Evolutionary conservation across 2,329 filamentous ascomycete genomes (phyloP), one percentile per base, ranked within the genome.

Genomic region (Hymenoscyphus scutula): DNA sequence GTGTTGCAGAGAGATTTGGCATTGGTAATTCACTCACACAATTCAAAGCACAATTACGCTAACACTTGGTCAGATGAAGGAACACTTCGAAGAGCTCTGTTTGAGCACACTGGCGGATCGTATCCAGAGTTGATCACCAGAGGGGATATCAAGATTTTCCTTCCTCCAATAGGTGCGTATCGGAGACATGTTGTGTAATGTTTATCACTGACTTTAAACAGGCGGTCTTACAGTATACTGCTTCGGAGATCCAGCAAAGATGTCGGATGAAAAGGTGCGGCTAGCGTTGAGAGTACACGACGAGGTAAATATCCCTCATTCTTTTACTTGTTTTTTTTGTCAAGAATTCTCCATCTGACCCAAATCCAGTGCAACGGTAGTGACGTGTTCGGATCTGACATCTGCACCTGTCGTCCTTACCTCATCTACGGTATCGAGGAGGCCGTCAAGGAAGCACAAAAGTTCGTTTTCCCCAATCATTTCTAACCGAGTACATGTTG

Each of bases 391-490:
- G 92, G 94, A 64, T 97, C 92, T 23, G 95, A 99, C 75, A 99
- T 98, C 73, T 98, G 95, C 79, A 98, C 95, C 11, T 98, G 94
- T 77, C 85, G 91, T 62, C 95, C 95, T 17, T 98, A 98, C 75
- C 86, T 98, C 62, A 96, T 96, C 73, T 98, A 96, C 74, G 95
- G 95, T 65, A 96, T 99, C 65, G 92, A 97, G 73, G 95, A 99
- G 77, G 95, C 95, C 13, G 94, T 99, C 70, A 97, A 96, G 73
- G 92, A 98, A 78, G 95, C 95, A 11, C 95, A 98, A 75, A 92
- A 90, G 68, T 69, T 64, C 53, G 58, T 65, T 38, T 27, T 51
- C 29, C 45, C 15, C 7, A 45, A 54, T 48, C 62, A 51, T 37
- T 58, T 25, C 7, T n/a, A n/a, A 38, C 15, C 27, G 30, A 29